Conservation (phyloP, 2,329 filamentous ascomycete genomes). For the Talaromyces islandicus region DNA sequence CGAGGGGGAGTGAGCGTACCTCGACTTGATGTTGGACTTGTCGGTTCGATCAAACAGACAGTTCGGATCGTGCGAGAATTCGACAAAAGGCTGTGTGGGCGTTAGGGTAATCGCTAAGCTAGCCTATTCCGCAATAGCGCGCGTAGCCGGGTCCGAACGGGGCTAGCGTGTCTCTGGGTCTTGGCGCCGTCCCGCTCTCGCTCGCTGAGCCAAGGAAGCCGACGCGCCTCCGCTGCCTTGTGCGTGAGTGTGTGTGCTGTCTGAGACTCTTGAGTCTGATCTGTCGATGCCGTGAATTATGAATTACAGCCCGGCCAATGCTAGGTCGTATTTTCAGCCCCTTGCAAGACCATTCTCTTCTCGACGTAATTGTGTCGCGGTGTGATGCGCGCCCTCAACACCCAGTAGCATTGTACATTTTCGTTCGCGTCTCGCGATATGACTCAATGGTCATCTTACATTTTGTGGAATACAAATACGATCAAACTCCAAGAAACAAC, state of each 20-base stretch:
- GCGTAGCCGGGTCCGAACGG: neutral
- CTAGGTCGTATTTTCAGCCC: neutral
- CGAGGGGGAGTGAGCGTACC: constrained; percentile 27
- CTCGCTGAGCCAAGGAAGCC: neutral
- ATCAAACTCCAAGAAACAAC: neutral
- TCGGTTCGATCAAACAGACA: constrained; percentile 23
- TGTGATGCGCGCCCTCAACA: neutral
- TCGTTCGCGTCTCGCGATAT: neutral
- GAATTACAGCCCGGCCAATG: neutral
- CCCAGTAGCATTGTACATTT: neutral
- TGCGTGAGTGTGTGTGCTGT: no score
- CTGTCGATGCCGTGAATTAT: neutral
- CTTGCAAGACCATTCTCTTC: neutral
- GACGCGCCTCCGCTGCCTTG: neutral
- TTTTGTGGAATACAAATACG: neutral
- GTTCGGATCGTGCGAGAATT: constrained; percentile 33
- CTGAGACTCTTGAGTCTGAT: neutral
- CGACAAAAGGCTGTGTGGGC: constrained; percentile 38
- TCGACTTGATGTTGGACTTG: constrained; percentile 39
- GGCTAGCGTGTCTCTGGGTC: neutral
- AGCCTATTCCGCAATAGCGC: constrained; percentile 22
- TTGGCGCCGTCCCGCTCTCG: neutral
- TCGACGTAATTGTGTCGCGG: neutral
- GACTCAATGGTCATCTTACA: neutral
- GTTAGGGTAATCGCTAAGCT: constrained; percentile 44